Evolutionary conservation across 2,329 filamentous ascomycete species (phyloP), one percentile per base, ranked within the genome.

Genomic region (Sclerotinia trifoliorum): DNA sequence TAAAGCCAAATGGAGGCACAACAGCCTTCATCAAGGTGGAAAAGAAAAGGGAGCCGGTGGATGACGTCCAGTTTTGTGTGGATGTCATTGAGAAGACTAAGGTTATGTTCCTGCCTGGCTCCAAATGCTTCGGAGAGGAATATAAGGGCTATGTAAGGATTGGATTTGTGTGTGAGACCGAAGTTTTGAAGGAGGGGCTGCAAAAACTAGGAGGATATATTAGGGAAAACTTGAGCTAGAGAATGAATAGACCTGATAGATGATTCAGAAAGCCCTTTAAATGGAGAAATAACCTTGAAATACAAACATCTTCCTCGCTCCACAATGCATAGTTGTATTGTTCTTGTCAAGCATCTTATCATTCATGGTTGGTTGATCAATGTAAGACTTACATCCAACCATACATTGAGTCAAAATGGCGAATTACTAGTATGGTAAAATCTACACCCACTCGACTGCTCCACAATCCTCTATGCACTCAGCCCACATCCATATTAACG

Each of bases 71-170:
- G 5, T 90, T 96, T 73, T 94, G 90, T 73, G 80, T 86, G 73
- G 84, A 87, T 75, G 78, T 96, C 48, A 80, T 92, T 39, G 83
- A 88, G 64, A 85, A 88, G 78, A 89, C 85, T 0, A 90, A 90
- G 24, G 90, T 93, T 7, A 83, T 95, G 82, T 82, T 95, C 69
- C 81, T 92, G 13, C 92, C 93, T 0, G 93, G 90, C 0, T 87
- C 86, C 58, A 83, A 82, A 54, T 92, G 89, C 73, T 96, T 96
- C 78, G 93, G 92, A 0, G 78, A 81, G 51, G 88, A 92, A 57
- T 94, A 91, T 74, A 83, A 84, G 72, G 92, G 92, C 2, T 94
- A 87, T 78, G 88, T 96, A 29, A 83, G 93, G 69, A 84, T 96
- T 70, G 92, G 92, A 0, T 95, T 90, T 78, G 91, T 89, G 1